Conservation (phyloP, 73 alveolate genomes). For the Halteria grandinella region DNA sequence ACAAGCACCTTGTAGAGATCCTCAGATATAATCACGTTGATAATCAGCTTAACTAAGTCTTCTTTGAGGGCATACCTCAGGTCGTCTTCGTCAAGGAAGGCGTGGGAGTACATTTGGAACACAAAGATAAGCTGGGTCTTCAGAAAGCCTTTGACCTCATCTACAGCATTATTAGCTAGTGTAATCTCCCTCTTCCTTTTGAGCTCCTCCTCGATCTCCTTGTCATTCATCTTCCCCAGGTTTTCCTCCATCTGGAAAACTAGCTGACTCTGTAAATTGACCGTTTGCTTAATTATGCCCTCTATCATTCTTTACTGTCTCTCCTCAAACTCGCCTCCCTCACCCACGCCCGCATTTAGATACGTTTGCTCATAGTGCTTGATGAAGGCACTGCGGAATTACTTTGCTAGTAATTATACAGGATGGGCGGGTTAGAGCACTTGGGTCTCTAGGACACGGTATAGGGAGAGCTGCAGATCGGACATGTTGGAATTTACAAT, state of each 20-base stretch:
- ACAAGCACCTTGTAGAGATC: conserved; percentile 29
- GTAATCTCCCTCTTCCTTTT: conserved; percentile 30
- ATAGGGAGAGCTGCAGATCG: background rate
- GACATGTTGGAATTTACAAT: background rate
- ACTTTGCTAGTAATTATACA: background rate
- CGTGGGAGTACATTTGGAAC: conserved; percentile 6
- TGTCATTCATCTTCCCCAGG: conserved; percentile 13
- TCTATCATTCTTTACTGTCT: background rate
- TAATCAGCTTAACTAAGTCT: conserved; percentile 14
- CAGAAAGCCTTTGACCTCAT: conserved; percentile 14
- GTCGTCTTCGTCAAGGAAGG: background rate
- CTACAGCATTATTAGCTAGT: conserved; percentile 22
- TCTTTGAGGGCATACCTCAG: background rate
- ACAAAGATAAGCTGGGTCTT: background rate
- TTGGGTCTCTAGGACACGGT: conserved; percentile 14
- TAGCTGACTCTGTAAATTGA: background rate
- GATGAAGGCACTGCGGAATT: conserved; percentile 2
- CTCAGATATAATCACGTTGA: conserved; percentile 1
- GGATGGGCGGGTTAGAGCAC: conserved; percentile 8
- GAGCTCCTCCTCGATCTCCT: background rate
- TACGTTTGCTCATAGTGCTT: conserved; percentile 5
- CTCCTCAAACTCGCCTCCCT: background rate
- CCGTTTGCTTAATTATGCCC: no score
- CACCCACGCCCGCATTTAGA: conserved; percentile 1
- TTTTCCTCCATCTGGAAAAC: background rate